Base-by-base conservation (phyloP, 2,329 filamentous ascomycete genomes). In the Venturia asperata region DNA sequence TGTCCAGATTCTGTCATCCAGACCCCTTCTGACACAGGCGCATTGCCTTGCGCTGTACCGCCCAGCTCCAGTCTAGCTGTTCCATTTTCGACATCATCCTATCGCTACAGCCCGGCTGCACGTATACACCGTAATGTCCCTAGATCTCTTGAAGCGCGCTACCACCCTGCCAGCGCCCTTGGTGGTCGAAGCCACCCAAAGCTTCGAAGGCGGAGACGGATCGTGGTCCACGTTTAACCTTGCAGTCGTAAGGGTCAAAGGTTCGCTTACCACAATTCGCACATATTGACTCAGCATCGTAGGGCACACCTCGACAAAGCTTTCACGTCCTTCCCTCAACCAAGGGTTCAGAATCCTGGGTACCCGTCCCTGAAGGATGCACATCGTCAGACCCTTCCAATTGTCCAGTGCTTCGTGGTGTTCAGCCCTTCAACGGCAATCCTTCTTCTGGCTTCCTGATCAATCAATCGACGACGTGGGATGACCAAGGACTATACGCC, bases 361-460 rank as follows among this genome's bases (percentile, higher is more conserved):
- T 76, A 17, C 69, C 75, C 9, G 61, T 72, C 0, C 70, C 74
- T 5, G 70, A 76, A 66, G 74, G 70, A n/a, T 77, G 76, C 67
- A 70, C 67, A 9, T 39, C 69, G 24, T 66, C 66, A 24, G 67
- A 68, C 49, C 69, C 69, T 4, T 42, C 61, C 15, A 63, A 70
- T n/a, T 77, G 76, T 63, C 65, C 67, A 2, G 68, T 70, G 5
- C 66, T 70, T 27, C 72, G 73, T 45, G 76, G 76, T 6, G 67
- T 67, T 0, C 64, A 70, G 19, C 64, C 71, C 3, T 74, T 73
- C 67, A 67, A 71, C 39, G 69, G 67, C 24, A 61, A 56, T 27
- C 56, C 65, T 43, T 69, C 67, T 62, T 68, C 66, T 17, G 73
- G 73, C 19, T 72, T 72, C 34, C 17, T 66, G n/a, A 69, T 68